Evolutionary conservation across 345 rosid species (phyloP).

Genomic region (Triadica sebifera): DNA sequence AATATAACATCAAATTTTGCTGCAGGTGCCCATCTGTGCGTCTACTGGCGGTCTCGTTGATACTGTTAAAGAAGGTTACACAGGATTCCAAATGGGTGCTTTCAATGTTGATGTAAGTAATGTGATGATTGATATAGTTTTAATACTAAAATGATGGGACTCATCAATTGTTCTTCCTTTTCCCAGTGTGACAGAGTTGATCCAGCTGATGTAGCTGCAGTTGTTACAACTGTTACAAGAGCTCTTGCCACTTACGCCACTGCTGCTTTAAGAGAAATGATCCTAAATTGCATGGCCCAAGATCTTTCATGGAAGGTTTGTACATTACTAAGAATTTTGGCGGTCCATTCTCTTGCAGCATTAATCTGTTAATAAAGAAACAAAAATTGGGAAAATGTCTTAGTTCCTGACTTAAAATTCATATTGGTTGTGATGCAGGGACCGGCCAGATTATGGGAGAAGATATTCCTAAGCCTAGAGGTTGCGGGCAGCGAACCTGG

Average conservation of each 20-base stretch:
- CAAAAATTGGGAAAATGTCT: too few species aligned
- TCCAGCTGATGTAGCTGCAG: conserved; percentile 69
- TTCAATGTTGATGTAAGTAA: conserved; percentile 67
- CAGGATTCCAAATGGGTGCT: conserved; percentile 91
- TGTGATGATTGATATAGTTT: background rate
- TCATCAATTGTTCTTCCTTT: conserved; percentile 2
- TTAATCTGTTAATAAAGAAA: background rate
- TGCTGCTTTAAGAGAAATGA: conserved; percentile 63
- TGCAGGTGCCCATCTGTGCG: conserved; percentile 78
- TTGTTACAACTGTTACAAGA: conserved; percentile 49
- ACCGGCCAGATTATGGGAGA: conserved; percentile 77
- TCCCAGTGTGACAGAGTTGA: conserved; percentile 77
- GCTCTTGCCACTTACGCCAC: conserved; percentile 66
- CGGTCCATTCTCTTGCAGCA: background rate
- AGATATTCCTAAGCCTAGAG: conserved; percentile 53
- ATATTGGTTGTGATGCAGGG: conserved; percentile 48
- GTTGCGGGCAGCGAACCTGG: conserved; percentile 62
- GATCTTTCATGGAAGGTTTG: conserved; percentile 97
- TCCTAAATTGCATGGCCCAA: conserved; percentile 80
- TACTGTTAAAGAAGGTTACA: conserved; percentile 82
- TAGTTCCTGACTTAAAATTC: background rate
- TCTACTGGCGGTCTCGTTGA: conserved; percentile 98
- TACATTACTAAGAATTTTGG: background rate
- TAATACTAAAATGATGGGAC: background rate
- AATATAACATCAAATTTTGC: background rate